Evolutionary conservation across 345 rosid species (phyloP), one percentile per base, ranked within the genome.

Genomic region (Psidium guajava): DNA sequence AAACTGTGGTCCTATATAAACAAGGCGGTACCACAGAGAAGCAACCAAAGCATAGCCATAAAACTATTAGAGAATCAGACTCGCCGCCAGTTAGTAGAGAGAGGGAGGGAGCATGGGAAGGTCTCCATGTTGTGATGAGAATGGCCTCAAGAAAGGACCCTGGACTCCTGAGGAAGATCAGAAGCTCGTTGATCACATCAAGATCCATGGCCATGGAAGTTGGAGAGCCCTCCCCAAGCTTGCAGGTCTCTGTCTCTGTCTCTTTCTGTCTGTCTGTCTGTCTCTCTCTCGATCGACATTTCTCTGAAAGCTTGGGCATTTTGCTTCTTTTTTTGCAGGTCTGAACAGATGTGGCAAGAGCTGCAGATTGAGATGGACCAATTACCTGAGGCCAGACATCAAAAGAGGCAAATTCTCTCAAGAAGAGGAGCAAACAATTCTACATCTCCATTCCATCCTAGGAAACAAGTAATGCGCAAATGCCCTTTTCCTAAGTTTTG

Each of bases 331-430:
- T 9, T 85, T 85, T 85, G 83, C 89, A 95, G 98, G 92, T 89
- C 93, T 95, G 69, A 95, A 95, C 61, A 91, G 98, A 86, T 94
- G 96, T 85, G 96, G 98, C 64, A 95, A 95, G 91, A 95, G 98
- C 88, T 95, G 98, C 82, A 92, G 98, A 86, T 83, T 95, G 53
- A 92, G 98, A 86, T 95, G 98, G 98, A 93, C 95, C 61, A 95
- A 95, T 87, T 95, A 95, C 87, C 64, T 95, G 81, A 92, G 95
- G 86, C 98, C 98, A 57, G 96, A 93, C 82, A 94, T 95, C 85
- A 95, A 94, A 91, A 91, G 98, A 88, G 98, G 98, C 3, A 92
- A 94, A 85, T 94, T 95, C 87, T 92, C 98, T 55, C 92, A 91
- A 8, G 95, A 95, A 54, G 98, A 95, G 87, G 98, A 95, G 88